A percentile compares a stretch with the other conserved stretches of the same genome.
These are phyloP conservation scores for Alisma plantagoaquatica DNA, from an alignment of 106 monocot genomes.

Conservation along the genomic window DNA sequence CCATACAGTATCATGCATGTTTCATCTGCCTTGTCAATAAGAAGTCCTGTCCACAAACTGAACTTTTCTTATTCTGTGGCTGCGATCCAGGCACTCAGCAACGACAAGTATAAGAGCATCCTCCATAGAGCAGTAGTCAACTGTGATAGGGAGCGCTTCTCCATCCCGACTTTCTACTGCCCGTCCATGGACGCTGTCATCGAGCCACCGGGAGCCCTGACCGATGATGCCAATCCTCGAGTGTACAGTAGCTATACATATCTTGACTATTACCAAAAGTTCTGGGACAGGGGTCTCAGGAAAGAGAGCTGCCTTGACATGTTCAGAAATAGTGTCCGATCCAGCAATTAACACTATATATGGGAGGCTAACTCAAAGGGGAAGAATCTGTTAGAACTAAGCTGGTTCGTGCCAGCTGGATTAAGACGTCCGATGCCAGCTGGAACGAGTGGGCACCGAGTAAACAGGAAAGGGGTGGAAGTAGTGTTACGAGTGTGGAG, in stretches of 20 bases:
- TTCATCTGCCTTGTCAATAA: too few species aligned
- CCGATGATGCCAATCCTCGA: conserved; percentile 12
- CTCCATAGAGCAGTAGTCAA: conserved; percentile 36
- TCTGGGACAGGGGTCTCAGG: conserved; percentile 28
- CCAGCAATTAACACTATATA: too few species aligned
- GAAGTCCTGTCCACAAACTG: too few species aligned
- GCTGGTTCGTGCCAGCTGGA: too few species aligned
- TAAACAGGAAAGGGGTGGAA: too few species aligned
- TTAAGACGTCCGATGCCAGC: too few species aligned
- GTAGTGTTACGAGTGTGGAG: too few species aligned
- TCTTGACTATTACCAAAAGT: conserved; percentile 24
- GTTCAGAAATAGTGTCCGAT: conserved; percentile 12
- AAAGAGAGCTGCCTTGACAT: conserved; percentile 28
- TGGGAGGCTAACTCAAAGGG: too few species aligned
- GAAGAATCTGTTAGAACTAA: too few species aligned
- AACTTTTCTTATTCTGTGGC: too few species aligned
- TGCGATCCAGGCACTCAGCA: conserved; percentile 39
- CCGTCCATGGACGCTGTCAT: conserved; percentile 28
- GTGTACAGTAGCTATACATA: conserved; percentile 20
- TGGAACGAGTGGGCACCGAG: too few species aligned
- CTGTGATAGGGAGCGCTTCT: conserved; percentile 21
- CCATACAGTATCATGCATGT: not conserved
- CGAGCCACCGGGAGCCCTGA: conserved; percentile 19
- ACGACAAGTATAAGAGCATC: conserved; percentile 29
- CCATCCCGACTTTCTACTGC: conserved; percentile 34